Conservation (phyloP, 2,329 filamentous ascomycete species). For the Epichloe elymi region DNA sequence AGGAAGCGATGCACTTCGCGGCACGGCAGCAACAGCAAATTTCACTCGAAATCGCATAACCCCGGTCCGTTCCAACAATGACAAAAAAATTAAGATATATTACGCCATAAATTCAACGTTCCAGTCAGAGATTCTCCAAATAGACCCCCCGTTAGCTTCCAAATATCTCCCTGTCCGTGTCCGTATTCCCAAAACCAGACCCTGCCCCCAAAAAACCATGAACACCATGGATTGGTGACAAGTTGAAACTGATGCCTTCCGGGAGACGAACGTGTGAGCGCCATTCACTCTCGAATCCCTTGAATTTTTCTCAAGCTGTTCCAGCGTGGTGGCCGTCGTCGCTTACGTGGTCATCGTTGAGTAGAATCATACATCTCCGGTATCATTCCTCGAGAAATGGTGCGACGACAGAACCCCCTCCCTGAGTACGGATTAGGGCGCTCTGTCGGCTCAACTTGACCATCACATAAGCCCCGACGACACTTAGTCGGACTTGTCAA, state of each 20-base stretch:
- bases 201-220: neutral
- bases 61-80: neutral
- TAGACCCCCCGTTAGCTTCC: neutral
- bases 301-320: neutral
- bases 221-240: neutral
- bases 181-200: neutral
- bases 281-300: neutral
- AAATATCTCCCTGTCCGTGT: neutral
- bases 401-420: neutral
- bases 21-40: neutral
- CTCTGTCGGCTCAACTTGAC: neutral
- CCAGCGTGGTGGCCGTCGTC: neutral
- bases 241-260: neutral
- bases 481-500: slow-evolving; percentile 53
- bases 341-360: neutral
- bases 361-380: neutral
- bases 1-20: neutral
- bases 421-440: neutral
- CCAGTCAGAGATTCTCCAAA: neutral
- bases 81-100: slow-evolving; percentile 1
- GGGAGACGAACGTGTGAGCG: neutral
- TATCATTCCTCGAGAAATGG: neutral
- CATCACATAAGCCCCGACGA: slow-evolving; percentile 1
- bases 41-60: neutral
- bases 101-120: slow-evolving; percentile 3